Base-by-base conservation (phyloP, 2,329 filamentous ascomycete species). In the Pseudogymnoascus sp. region DNA sequence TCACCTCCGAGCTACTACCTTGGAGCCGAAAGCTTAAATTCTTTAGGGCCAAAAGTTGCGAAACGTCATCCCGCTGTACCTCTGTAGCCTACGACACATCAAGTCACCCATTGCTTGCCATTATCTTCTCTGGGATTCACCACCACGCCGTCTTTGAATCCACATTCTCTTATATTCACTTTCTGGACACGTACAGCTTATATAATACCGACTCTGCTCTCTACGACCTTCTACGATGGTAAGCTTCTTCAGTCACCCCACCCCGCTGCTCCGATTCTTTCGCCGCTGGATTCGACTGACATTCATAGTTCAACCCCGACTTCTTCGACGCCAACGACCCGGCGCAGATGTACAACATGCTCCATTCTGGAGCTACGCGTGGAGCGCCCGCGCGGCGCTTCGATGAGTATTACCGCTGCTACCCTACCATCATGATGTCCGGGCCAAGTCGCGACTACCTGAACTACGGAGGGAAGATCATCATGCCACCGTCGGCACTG, bases 341-440 rank as follows among this genome's bases (percentile, higher is more conserved):
- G 21, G 66, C 68, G 62, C 67, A 66, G 5, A 69, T 73, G 67
- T 72, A 73, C 65, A 66, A 71, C 11, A 70, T 72, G 67, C 62
- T 72, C 12, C 70, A 63, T 53, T 63, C 65, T 14, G 64, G 68
- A 8, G 68, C 67, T 62, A 67, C 64, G 64, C 61, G 68, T 44
- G 66, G 66, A 18, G 61, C 62, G 28, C 61, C 75, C 80, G 74
- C 71, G 80, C 89, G 91, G 70, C 90, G 92, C 65, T 99, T 99
- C 79, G 93, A 99, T 76, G 94, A 99, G 77, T 97, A 96, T 79
- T 97, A 97, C 78, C 88, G 94, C 71, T 97, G 92, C 80, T 99
- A 97, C 73, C 94, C 94, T 47, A 84, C 97, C 71, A 87, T 88
- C 70, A 97, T 99, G 92, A 86, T 96, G 66, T 91, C 92, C 11